phyloP scores from a whole-genome alignment of 768 basidiomycete species.

The Scleroderma citrinum region DNA sequence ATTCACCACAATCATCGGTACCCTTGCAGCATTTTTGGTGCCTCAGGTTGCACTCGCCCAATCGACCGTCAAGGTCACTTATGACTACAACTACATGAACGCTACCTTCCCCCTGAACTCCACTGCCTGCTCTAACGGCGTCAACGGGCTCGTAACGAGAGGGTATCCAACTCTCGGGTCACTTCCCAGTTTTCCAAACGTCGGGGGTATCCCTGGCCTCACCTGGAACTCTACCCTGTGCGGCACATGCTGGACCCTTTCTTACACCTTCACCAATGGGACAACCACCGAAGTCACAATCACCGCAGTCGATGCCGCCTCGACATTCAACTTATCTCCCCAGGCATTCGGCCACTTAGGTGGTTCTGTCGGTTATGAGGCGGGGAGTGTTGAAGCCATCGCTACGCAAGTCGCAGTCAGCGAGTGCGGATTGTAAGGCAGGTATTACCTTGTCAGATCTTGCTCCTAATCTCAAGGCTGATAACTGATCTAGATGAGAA shows the following conservation, averaged over 20 bases:
- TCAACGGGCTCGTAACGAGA: slow-evolving; percentile 12
- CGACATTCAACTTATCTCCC: slow-evolving; percentile 1
- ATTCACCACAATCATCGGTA: neutral
- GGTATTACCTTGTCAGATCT: neutral
- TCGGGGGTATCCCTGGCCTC: slow-evolving; percentile 3
- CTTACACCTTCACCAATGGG: neutral
- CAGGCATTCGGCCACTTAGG: neutral
- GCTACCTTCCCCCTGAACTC: neutral
- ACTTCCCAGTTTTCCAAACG: slow-evolving; percentile 6
- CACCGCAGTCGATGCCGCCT: slow-evolving; percentile 3
- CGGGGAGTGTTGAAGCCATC: slow-evolving; percentile 1
- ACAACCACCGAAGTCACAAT: neutral
- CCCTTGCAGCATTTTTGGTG: slow-evolving; percentile 3
- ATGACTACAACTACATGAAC: slow-evolving; percentile 2
- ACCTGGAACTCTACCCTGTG: slow-evolving; percentile 5
- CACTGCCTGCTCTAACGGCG: slow-evolving; percentile 17
- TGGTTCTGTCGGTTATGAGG: neutral
- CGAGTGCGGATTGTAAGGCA: slow-evolving; percentile 3
- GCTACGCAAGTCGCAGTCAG: neutral
- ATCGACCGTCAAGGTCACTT: neutral
- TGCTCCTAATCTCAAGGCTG: neutral
- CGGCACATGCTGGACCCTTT: slow-evolving; percentile 5
- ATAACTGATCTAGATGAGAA: neutral
- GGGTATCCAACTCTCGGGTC: slow-evolving; percentile 12
- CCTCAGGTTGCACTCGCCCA: neutral